Conservation (phyloP, 768 basidiomycete genomes). For the Termitomyces sp. region DNA sequence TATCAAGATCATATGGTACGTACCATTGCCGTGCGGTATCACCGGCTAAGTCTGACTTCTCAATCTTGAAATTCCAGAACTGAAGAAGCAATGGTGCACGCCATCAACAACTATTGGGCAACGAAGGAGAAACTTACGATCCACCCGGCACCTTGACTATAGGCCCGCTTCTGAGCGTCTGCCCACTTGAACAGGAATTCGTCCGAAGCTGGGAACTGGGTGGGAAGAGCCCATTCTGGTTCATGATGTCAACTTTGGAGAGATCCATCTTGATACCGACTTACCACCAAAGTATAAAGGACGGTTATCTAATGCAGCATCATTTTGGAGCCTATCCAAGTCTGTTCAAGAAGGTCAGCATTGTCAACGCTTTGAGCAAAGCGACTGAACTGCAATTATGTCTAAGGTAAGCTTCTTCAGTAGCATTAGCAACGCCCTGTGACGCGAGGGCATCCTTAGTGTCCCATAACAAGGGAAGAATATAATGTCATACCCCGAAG, state of each 20-base stretch:
- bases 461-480: background rate
- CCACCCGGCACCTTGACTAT: constrained; percentile 59
- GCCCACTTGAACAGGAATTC: constrained; percentile 63
- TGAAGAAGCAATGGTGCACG: constrained; percentile 6
- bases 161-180: constrained; percentile 67
- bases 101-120: background rate
- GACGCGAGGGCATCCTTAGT: constrained; percentile 5
- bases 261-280: background rate
- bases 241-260: background rate
- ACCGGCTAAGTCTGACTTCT: constrained; percentile 45
- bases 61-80: constrained; percentile 73
- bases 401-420: constrained; percentile 56
- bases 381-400: constrained; percentile 60
- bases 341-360: constrained; percentile 30
- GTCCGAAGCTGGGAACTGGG: constrained; percentile 57
- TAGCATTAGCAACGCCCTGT: constrained; percentile 67
- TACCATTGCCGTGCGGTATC: constrained; percentile 60
- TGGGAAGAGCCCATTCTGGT: constrained; percentile 48
- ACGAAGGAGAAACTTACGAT: constrained; percentile 36
- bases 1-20: constrained; percentile 10
- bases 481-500: constrained; percentile 44
- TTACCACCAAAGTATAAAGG: constrained; percentile 37
- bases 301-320: constrained; percentile 28
- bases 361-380: background rate
- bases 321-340: constrained; percentile 41